Conservation (phyloP, 768 basidiomycete species). For the Mycena vulgaris region DNA sequence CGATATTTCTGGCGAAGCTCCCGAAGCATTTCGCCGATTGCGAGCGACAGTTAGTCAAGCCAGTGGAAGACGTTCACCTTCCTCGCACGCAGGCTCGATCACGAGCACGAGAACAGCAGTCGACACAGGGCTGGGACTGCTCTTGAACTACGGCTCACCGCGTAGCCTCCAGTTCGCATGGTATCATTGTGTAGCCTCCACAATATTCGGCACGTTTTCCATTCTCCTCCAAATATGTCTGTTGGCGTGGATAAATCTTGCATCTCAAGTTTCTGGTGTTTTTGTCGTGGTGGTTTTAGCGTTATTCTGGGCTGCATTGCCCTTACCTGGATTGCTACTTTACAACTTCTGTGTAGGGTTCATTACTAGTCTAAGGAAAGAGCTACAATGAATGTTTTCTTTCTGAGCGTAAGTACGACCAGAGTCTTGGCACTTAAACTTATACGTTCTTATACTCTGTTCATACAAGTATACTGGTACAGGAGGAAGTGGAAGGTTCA, state of each 20-base stretch:
- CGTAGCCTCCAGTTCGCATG: constrained; percentile 10
- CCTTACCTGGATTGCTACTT: constrained; percentile 5
- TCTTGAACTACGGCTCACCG: constrained; percentile 2
- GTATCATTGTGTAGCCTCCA: constrained; percentile 15
- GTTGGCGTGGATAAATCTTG: constrained; percentile 23
- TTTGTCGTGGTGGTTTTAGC: constrained; percentile 16
- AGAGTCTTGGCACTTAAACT: too few relatives aligned
- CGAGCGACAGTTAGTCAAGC: not conserved
- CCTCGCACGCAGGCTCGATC: too few relatives aligned
- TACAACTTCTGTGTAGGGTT: not conserved
- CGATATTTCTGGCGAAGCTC: constrained; percentile 13
- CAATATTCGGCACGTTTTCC: constrained; percentile 9
- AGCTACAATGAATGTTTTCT: too few relatives aligned
- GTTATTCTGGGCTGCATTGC: constrained; percentile 24
- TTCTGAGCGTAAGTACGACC: too few relatives aligned
- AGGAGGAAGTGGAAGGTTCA: too few relatives aligned
- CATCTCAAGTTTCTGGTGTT: constrained; percentile 1
- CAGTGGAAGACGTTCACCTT: too few relatives aligned
- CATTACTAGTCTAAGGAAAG: not conserved
- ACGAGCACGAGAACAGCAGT: not conserved
- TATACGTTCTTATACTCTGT: too few relatives aligned
- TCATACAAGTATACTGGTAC: too few relatives aligned
- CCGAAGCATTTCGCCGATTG: constrained; percentile 3
- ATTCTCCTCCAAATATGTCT: constrained; percentile 19
- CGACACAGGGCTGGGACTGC: constrained; percentile 2